phyloP scores from a whole-genome alignment of 257 asterid genomes.

The Schizonepeta tenuifolia region DNA sequence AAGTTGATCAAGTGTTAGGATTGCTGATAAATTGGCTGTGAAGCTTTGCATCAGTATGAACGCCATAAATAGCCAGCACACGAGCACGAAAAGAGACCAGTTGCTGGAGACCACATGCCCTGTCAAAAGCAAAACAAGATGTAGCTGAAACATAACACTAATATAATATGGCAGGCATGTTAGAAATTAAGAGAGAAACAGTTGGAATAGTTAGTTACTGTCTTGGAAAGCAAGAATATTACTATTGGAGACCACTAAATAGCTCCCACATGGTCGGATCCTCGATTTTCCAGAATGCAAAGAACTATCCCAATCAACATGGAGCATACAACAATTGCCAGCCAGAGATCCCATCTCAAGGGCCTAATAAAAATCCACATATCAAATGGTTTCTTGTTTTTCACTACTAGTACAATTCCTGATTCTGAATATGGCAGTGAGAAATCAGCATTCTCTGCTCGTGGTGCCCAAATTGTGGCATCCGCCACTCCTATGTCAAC shows the following conservation, averaged over 20 bases:
- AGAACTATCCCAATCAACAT: slow-evolving; percentile 44
- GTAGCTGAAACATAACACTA: too few relatives aligned
- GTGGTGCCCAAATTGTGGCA: slow-evolving; percentile 52
- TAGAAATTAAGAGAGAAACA: not conserved
- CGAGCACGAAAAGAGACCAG: slow-evolving; percentile 55
- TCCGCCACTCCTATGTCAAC: slow-evolving; percentile 61
- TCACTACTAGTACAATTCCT: slow-evolving; percentile 49
- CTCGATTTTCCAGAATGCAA: slow-evolving; percentile 39
- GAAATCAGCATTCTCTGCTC: slow-evolving; percentile 48
- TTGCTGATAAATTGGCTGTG: slow-evolving; percentile 61
- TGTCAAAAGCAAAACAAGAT: slow-evolving; percentile 30
- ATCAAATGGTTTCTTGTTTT: slow-evolving; percentile 43
- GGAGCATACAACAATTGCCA: slow-evolving; percentile 41
- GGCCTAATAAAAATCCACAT: slow-evolving; percentile 59
- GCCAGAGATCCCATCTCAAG: slow-evolving; percentile 65
- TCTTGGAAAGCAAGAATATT: slow-evolving; percentile 62
- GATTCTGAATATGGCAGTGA: slow-evolving; percentile 61
- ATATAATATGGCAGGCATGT: too few relatives aligned
- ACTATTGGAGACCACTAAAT: slow-evolving; percentile 22
- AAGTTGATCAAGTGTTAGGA: slow-evolving; percentile 56
- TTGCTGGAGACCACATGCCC: slow-evolving; percentile 54
- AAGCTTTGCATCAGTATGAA: slow-evolving; percentile 62
- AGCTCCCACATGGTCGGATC: not conserved
- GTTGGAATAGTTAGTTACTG: slow-evolving; percentile 4
- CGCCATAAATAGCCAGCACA: slow-evolving; percentile 52